Evolutionary conservation across 2,329 filamentous ascomycete genomes (phyloP).

Genomic region (Aureobasidium sp.): DNA sequence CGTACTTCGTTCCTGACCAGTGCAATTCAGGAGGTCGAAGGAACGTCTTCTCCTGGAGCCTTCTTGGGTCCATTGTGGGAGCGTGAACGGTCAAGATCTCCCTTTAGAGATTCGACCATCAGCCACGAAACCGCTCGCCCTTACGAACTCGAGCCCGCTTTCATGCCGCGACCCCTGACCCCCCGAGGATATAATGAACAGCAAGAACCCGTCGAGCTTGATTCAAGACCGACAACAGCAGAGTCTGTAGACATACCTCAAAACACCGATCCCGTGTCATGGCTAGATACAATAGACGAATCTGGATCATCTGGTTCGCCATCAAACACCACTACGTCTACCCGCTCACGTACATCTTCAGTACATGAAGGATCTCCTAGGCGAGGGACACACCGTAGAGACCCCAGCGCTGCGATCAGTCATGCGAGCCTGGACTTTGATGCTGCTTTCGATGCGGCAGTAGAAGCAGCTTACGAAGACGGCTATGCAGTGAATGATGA

Average conservation of each 20-base stretch:
- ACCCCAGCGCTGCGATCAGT: conserved; percentile 73
- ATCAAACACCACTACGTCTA: conserved; percentile 3
- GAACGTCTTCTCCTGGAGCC: conserved; percentile 17
- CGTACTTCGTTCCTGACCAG: conserved; percentile 45
- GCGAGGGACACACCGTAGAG: conserved; percentile 71
- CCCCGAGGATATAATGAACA: conserved; percentile 58
- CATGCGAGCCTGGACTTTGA: conserved; percentile 92
- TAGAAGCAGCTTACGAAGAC: conserved; percentile 96
- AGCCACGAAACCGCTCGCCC: conserved; percentile 17
- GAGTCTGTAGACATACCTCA: conserved; percentile 15
- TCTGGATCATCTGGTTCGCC: conserved; percentile 68
- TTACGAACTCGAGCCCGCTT: conserved; percentile 34
- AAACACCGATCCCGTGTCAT: conserved; percentile 30
- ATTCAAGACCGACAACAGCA: conserved; percentile 5
- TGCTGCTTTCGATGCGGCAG: conserved; percentile 92
- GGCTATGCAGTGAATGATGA: conserved; percentile 76
- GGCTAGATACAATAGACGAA: conserved; percentile 73
- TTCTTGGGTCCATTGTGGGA: conserved; percentile 27
- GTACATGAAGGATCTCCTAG: conserved; percentile 84
- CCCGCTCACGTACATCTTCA: conserved; percentile 72
- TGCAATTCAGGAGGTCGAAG: conserved; percentile 47
- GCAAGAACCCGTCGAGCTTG: conserved; percentile 10
- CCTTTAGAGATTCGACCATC: conserved; percentile 16
- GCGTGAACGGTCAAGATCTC: conserved; percentile 25
- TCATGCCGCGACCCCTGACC: conserved; percentile 77